phyloP scores from a whole-genome alignment of 805 yeast species.

The Candida mattraensis region DNA sequence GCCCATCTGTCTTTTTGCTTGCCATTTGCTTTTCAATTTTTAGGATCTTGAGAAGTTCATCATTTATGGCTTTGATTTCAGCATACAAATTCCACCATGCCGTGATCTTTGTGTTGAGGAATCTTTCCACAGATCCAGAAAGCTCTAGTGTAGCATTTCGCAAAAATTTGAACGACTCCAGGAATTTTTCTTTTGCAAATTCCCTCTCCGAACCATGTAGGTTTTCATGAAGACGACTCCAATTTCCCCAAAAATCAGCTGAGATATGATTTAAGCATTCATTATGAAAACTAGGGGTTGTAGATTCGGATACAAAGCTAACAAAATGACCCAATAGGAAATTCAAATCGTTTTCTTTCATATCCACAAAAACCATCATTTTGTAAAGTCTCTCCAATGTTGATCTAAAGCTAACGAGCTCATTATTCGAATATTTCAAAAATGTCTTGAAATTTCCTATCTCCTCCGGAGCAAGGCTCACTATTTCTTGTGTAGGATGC shows the following conservation, averaged over 20 bases:
- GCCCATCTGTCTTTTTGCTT: background rate
- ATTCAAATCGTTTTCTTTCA: conserved; percentile 37
- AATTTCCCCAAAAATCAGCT: no score
- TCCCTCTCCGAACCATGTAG: no score
- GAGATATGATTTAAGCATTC: conserved; percentile 13
- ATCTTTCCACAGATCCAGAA: conserved; percentile 29
- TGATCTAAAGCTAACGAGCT: conserved; percentile 36
- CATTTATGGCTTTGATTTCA: conserved; percentile 38
- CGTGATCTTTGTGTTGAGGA: conserved; percentile 36
- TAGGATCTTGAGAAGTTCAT: conserved; percentile 26
- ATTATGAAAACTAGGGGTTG: conserved; percentile 1
- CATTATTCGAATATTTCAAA: conserved; percentile 44
- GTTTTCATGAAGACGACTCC: no score
- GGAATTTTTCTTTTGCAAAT: conserved; percentile 11
- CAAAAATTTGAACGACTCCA: conserved; percentile 18
- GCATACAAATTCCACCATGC: conserved; percentile 48
- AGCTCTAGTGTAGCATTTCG: conserved; percentile 28
- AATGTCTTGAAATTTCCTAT: conserved; percentile 48
- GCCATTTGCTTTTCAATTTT: conserved; percentile 16
- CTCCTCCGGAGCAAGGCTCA: conserved; percentile 35
- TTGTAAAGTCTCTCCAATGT: conserved; percentile 37
- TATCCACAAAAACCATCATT: conserved; percentile 12
- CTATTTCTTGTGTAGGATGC: background rate
- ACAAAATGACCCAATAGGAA: conserved; percentile 11
- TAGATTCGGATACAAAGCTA: conserved; percentile 15